Base-by-base conservation (phyloP, 1,284 basidiomycete species). In the Austroboletus novae-zelandiae region DNA sequence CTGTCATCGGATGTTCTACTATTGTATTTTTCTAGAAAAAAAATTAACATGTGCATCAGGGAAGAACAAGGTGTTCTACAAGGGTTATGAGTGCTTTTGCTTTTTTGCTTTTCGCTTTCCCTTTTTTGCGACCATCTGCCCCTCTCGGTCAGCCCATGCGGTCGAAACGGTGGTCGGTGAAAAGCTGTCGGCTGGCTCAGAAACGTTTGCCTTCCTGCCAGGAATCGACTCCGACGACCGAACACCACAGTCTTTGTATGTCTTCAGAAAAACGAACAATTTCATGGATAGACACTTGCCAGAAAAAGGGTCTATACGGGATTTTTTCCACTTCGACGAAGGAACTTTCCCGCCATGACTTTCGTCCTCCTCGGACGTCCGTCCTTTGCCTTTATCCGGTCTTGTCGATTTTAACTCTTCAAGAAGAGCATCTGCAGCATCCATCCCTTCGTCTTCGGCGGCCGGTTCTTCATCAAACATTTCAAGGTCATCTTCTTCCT, bases 281-380 rank as follows among this genome's bases (percentile, higher is more conserved):
- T 15, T 34, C 3, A 11, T 40, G 14, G 3, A 48, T 9, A 45
- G 25, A 60, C 71, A 32, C 51, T 42, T 63, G 83, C 87, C 84
- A 54, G 79, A 76, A 58, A 87, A 87, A 9, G 81, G 80, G 67
- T 88, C 85, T 39, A 84, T 64, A 0, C 67, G 68, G 37, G 74
- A 72, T 55, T 83, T 72, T 61, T 77, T 76, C 40, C 80, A 75
- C 61, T 77, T 84, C 36, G 66, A 71, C 40, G 54, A 61, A 23
- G 56, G 29, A 4, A 43, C 40, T 35, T 56, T 48, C 13, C 57
- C 58, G 5, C 53, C 57, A 6, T 60, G 45, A 45, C 55, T 43
- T 17, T 43, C 51, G 20, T 56, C 57, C 7, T 37, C 53, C 13
- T 58, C 65, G 25, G 25, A 27, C 20, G 61, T 70, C 32, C 57